Base-by-base conservation (phyloP, 2,329 filamentous ascomycete species). In the Ascochyta koolunga region DNA sequence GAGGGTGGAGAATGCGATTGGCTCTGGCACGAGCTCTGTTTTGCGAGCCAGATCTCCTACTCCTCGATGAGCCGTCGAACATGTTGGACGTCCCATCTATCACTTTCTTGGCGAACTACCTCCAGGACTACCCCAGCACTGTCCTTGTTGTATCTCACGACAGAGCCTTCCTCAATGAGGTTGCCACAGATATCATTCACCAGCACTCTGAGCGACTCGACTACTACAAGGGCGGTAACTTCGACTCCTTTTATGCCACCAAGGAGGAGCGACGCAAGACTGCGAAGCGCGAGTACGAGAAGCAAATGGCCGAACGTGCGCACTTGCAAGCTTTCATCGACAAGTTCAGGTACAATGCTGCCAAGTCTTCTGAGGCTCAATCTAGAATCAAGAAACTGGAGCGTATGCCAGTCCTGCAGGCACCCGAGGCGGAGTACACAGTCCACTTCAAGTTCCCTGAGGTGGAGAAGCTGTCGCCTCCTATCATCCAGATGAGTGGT, bases 11-110 rank as follows among this genome's bases (percentile, higher is more conserved):
- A 78, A 99, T 99, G 95, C 89, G 95, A 81, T 80, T 99, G 69
- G 95, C 95, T 13, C 83, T 99, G 59, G 95, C 95, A 11, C 84
- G 95, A 83, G 95, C 95, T 13, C 85, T 99, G 31, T 99, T 99
- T 82, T 99, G 95, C 79, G 95, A 99, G 75, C 95, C 95, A 37
- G 95, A 99, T 78, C 82, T 99, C 46, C 80, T 99, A 55, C 84
- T 99, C 74, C 91, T 99, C 66, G 95, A 99, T 81, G 95, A 99
- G 86, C 95, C 95, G 79, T 98, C 93, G 50, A 98, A 98, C 87
- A 98, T 98, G 93, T 92, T 99, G 91, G 95, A 98, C 78, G 95
- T 99, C 53, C 95, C 95, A n/a, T 98, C 95, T 21, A 98, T 99
- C 72, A 96, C 95, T 51, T 99, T 98, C 85, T 84, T 99, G 74